These are phyloP conservation scores for Curvularia spicifera DNA, from an alignment of 2,329 filamentous ascomycete genomes.

Conservation along the genomic window DNA sequence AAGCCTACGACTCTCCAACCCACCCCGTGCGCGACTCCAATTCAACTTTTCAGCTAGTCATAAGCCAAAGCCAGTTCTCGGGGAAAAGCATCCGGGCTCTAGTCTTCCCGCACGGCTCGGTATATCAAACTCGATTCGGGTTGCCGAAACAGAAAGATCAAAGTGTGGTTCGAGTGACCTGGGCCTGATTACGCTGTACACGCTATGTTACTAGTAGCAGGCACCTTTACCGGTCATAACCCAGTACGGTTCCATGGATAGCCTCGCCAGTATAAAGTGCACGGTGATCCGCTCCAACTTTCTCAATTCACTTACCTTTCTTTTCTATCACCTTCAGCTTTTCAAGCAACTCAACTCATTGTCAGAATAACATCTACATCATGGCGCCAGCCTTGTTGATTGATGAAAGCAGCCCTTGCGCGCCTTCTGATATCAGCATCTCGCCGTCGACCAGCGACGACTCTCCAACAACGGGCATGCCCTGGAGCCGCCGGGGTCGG, in stretches of 20 bases:
- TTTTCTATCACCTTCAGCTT: not conserved
- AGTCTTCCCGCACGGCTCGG: constrained; percentile 10
- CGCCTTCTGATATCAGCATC: not conserved
- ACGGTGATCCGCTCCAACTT: constrained; percentile 1
- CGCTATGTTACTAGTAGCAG: constrained; percentile 13
- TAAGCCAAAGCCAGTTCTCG: not conserved
- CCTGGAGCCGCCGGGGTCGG: not conserved
- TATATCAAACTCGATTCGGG: constrained; percentile 2
- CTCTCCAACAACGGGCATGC: not conserved
- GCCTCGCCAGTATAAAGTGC: constrained; percentile 20
- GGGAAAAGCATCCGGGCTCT: not conserved
- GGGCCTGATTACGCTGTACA: constrained; percentile 19
- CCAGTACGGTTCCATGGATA: constrained; percentile 14
- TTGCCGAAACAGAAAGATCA: constrained; percentile 9
- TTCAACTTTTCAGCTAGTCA: constrained; percentile 1
- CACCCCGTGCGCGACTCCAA: constrained; percentile 4
- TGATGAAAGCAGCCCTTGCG: constrained; percentile 5
- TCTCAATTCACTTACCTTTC: not conserved
- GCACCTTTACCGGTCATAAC: constrained; percentile 17
- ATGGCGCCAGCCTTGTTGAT: constrained; percentile 17
- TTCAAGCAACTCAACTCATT: not conserved
- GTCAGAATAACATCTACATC: not conserved
- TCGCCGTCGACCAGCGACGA: not conserved
- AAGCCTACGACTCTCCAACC: constrained; percentile 13
- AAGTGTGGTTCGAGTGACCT: constrained; percentile 14